These are phyloP conservation scores for Moesziomyces aphidis DNA, from an alignment of 1,284 basidiomycete genomes.

Conservation along the genomic window DNA sequence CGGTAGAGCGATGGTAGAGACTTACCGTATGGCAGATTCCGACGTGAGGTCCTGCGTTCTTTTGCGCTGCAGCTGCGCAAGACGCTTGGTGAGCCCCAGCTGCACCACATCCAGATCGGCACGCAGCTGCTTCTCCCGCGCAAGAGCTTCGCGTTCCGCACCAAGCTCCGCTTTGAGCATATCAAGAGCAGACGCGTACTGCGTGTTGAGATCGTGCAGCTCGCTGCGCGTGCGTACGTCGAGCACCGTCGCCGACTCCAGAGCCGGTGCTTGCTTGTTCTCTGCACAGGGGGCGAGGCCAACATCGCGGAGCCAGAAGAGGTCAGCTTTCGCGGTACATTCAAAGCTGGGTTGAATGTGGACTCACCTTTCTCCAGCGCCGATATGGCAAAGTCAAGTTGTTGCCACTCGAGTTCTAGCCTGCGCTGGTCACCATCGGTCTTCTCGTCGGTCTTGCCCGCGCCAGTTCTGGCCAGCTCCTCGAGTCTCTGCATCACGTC, in stretches of 20 bases:
- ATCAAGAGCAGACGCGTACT: slow-evolving; percentile 25
- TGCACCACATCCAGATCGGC: slow-evolving; percentile 25
- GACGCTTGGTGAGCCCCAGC: slow-evolving; percentile 17
- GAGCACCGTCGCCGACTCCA: slow-evolving; percentile 23
- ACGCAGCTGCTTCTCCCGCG: slow-evolving; percentile 27
- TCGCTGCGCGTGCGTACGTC: slow-evolving; percentile 36
- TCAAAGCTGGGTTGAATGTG: too few species aligned
- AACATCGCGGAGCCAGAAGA: background rate
- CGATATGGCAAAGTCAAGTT: slow-evolving; percentile 32
- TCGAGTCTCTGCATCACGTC: slow-evolving; percentile 11
- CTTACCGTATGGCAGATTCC: slow-evolving; percentile 28
- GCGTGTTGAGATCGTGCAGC: slow-evolving; percentile 29
- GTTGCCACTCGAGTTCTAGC: slow-evolving; percentile 42
- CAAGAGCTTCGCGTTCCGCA: slow-evolving; percentile 27
- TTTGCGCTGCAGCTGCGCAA: slow-evolving; percentile 24
- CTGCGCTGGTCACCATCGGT: slow-evolving; percentile 4
- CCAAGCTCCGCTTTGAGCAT: slow-evolving; percentile 17
- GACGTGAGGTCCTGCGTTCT: slow-evolving; percentile 18
- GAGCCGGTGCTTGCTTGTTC: slow-evolving; percentile 19
- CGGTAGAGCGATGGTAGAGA: background rate
- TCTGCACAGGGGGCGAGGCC: background rate
- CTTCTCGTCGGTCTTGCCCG: slow-evolving; percentile 1
- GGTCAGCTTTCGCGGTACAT: background rate
- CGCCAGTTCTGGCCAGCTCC: slow-evolving; percentile 7
- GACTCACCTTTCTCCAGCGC: slow-evolving; percentile 33